These are phyloP conservation scores for Boletus subluridellus DNA, from an alignment of 1,284 basidiomycete species.

Conservation along the genomic window DNA sequence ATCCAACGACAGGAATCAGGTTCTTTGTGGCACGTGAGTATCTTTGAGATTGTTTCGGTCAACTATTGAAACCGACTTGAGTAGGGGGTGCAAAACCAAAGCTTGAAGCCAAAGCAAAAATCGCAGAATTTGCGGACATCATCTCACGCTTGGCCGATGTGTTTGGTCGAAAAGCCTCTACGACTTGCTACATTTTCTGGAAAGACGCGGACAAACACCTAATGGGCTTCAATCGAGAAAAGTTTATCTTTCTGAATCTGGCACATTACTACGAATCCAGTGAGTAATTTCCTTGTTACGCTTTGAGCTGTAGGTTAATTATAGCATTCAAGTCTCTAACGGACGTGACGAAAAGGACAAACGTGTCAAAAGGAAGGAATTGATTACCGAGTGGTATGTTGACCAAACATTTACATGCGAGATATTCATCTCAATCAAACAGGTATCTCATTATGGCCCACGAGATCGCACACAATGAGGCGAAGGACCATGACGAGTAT, in stretches of 20 bases:
- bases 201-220: slow-evolving; percentile 19
- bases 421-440: not conserved
- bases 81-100: not conserved
- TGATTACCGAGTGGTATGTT: slow-evolving; percentile 11
- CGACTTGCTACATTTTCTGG: slow-evolving; percentile 24
- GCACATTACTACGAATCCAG: slow-evolving; percentile 17
- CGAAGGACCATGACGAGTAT: slow-evolving; percentile 19
- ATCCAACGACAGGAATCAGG: not conserved
- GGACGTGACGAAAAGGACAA: not conserved
- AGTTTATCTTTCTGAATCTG: slow-evolving; percentile 23
- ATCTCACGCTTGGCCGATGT: slow-evolving; percentile 5
- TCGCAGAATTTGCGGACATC: slow-evolving; percentile 1
- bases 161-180: slow-evolving; percentile 1
- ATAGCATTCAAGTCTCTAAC: not conserved
- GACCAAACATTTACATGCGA: not conserved
- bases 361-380: not conserved
- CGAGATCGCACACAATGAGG: slow-evolving; percentile 23
- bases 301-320: not conserved
- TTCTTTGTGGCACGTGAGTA: slow-evolving; percentile 16
- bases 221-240: slow-evolving; percentile 29
- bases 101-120: not conserved
- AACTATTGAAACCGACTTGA: not conserved
- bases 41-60: too few species aligned
- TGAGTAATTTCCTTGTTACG: not conserved
- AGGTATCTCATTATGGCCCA: slow-evolving; percentile 28